These are phyloP conservation scores for Bolboschoenus planiculmis DNA, from an alignment of 176 grass and related monocot genomes.

Conservation along the genomic window DNA sequence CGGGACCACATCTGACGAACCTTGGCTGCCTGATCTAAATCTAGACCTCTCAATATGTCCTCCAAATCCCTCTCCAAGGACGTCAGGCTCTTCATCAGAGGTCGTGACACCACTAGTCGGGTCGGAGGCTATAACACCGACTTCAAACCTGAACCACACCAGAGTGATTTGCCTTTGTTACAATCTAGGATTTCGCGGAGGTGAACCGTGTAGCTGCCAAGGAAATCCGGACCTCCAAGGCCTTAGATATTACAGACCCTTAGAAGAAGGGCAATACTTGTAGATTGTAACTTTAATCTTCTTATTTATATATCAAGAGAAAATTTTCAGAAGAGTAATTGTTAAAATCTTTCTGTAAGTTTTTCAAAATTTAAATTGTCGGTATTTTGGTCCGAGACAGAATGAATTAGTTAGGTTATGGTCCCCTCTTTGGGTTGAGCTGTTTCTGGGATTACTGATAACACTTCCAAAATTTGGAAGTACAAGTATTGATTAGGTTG, in stretches of 20 bases:
- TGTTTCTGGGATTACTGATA: not conserved
- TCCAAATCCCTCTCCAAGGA: slow-evolving; percentile 46
- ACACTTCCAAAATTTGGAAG: not conserved
- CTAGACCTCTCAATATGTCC: slow-evolving; percentile 68
- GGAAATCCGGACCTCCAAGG: slow-evolving; percentile 24
- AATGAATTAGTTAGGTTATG: slow-evolving; percentile 16
- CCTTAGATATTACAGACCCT: slow-evolving; percentile 44
- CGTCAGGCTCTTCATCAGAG: slow-evolving; percentile 25
- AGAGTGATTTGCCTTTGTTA: slow-evolving; percentile 63
- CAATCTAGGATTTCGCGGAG: slow-evolving; percentile 50
- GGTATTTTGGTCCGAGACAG: not conserved
- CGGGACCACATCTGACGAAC: slow-evolving; percentile 37
- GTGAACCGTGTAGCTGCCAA: slow-evolving; percentile 49
- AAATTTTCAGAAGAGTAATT: slow-evolving; percentile 25
- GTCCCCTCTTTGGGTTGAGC: slow-evolving; percentile 11
- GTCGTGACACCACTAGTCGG: not conserved
- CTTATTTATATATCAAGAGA: slow-evolving; percentile 10
- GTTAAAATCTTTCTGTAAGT: not conserved
- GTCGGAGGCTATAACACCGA: slow-evolving; percentile 35
- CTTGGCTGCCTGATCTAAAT: slow-evolving; percentile 80
- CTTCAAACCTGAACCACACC: not conserved
- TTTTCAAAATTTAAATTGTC: slow-evolving; percentile 2
- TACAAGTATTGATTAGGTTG: slow-evolving; percentile 7
- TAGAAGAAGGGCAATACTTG: slow-evolving; percentile 66
- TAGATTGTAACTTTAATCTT: slow-evolving; percentile 26